Base-by-base conservation (phyloP, 306 rosid genomes). In the Neltuma alba region DNA sequence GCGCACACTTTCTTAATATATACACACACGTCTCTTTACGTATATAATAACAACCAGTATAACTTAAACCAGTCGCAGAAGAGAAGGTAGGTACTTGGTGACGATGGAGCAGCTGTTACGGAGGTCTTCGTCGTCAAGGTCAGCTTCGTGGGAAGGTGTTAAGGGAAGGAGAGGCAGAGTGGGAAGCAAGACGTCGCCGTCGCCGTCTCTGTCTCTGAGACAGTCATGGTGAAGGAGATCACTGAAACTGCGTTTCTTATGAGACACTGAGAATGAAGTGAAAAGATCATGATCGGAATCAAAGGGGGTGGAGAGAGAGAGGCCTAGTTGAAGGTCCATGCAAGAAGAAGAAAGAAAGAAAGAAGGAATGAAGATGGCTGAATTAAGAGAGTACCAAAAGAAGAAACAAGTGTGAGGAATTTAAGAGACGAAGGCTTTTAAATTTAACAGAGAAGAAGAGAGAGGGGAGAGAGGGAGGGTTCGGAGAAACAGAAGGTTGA, bases 251-350 rank as follows among this genome's bases (percentile, higher is more conserved):
- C 90, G 97, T 81, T 91, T 90, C 9, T 50, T 20, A 77, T 31
- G 34, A 76, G 42, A 13, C 44, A 41, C 8, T 0, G 57, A 2
- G 57, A 50, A 50, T 5, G 57, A 20, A 50, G 57, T 5, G 57
- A 50, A 16, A 25, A 50, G 25, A 50, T 20, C 57, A 20, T 50
- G 9, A 15, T 48, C 25, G 7, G 25, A 50, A 50, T 20, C 9
- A 20, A 50, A 20, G 57, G 57, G 6, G 21, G n/a, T n/a, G n/a
- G 57, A 25, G 9, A 86, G 97, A 83, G 92, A 79, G n/a, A 92
- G 95, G 66, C 90, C 86, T 3, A 91, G 78, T 16, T 92, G 96
- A 79, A 95, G 98, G 83, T 95, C 97, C 97, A 91, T 89, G n/a
- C 61, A 30, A 3, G 7, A 66, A 75, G 41, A n/a, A n/a, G n/a